Base-by-base conservation (phyloP, 192 early-diverging fungal species). In the Phlyctochytrium planicorne region DNA sequence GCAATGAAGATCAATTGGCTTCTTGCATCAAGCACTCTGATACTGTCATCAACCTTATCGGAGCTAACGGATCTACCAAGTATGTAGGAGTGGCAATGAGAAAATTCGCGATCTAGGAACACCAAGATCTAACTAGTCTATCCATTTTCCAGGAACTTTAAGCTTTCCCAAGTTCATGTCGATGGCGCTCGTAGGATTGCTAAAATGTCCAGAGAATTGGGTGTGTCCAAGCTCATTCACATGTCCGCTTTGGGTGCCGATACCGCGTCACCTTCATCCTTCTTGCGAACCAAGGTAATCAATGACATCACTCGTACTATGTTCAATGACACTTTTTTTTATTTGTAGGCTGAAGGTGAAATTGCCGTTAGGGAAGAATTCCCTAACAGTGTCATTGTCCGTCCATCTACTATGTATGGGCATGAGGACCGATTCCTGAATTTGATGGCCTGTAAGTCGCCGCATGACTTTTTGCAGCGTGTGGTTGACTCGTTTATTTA, bases 11-110 rank as follows among this genome's bases (percentile, higher is more conserved):
- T 47, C 83, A 86, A 68, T 87, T 98, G 64, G 82, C 82, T 31
- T 91, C 92, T 73, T 87, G 84, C 71, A 84, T 98, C 37, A 90
- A 90, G 65, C 91, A 98, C 80, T 94, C 93, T 29, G 97, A 98
- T 70, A 88, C 92, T 50, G 94, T 98, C 64, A 92, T 94, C 77
- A 98, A 98, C 75, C 85, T 94, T 59, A 89, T 98, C 61, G 97
- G 94, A 14, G 86, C 90, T 71, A 91, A 93, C 81, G 95, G 89
- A 65, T 86, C 88, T 60, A 96, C 97, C 62, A 94, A 93, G 91
- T 86, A 62, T n/a, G n/a, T n/a, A n/a, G n/a, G n/a, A n/a, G n/a
- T n/a, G n/a, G n/a, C 29, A 59, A 14, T 40, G 47, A 31, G 16
- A 17, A 29, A 30, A 25, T 64, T 25, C 6, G 32, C 53, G 17